Evolutionary conservation across 1,139 yeast genomes (phyloP), one percentile per base, ranked within the genome.

Genomic region (Yamadazyma songkhlaensis): DNA sequence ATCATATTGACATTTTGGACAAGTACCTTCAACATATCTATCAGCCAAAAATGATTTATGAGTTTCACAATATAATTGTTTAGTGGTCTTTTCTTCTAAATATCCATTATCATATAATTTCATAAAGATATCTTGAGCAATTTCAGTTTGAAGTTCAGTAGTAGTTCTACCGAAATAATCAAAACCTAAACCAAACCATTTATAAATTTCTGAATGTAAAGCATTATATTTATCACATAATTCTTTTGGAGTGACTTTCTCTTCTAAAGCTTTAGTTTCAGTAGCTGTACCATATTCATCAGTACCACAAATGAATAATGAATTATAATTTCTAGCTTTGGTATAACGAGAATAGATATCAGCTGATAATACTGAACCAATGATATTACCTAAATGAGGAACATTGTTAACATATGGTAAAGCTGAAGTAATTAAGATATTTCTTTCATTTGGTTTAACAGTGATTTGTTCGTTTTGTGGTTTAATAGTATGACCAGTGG

Each of bases 231-330:
- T 92, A 61, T 85, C 88, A 72, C 97, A 92, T 52, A 92, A 72
- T 55, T 88, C 82, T 52, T 79, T 71, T 34, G 99, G 98, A 4
- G 95, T 76, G 44, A 87, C 83, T 32, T 84, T 82, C 56, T 92
- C 97, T 62, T 92, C 98, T 41, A 92, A 70, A 9, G 98, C 98
- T 65, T 92, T 92, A 26, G 98, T 94, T 64, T 92, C 99, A 20
- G 98, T 92, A 36, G 99, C 99, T 44, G 99, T 92, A 59, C 99
- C 99, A 60, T 92, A 94, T 65, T 92, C 99, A 60, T 92, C 99
- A 27, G 98, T 94, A 65, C 99, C 99, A 66, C 98, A 89, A 42
- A 92, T 67, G 55, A 71, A 92, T 45, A 92, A 67, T 15, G 96
- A 74, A 59, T 90, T 92, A 68, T 84, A 83, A 62, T 89, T 87